phyloP scores from a whole-genome alignment of 139 green algal species.

The Chlorella vulgaris region DNA sequence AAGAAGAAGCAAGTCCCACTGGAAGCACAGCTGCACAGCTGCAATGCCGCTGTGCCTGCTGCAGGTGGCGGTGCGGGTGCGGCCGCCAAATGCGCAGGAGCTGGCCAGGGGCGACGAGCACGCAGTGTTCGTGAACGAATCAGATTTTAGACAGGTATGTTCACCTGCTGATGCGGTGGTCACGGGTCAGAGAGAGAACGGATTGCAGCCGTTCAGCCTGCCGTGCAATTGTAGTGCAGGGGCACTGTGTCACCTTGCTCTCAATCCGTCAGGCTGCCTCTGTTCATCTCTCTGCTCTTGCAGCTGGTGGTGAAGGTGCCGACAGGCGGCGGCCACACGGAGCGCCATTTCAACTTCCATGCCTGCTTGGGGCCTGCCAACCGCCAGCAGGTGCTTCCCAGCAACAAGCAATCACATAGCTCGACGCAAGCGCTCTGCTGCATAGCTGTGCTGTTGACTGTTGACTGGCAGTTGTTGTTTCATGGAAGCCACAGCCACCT shows the following conservation, averaged over 20 bases:
- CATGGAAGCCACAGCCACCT: no score
- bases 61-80: slow-evolving; percentile 54
- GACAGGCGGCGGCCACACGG: background rate
- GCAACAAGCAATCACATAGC: background rate
- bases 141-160: slow-evolving; percentile 24
- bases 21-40: no score
- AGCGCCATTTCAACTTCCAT: slow-evolving; percentile 59
- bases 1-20: background rate
- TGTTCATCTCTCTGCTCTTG: no score
- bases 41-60: background rate
- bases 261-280: no score
- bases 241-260: no score
- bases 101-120: slow-evolving; percentile 27
- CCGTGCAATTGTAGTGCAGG: no score
- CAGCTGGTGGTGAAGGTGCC: slow-evolving; percentile 43
- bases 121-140: slow-evolving; percentile 32
- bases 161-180: no score
- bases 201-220: no score
- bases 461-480: no score
- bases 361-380: slow-evolving; percentile 43
- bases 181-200: no score
- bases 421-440: background rate
- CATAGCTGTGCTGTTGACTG: no score
- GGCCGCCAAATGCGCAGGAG: slow-evolving; percentile 54
- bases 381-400: slow-evolving; percentile 42